These are phyloP conservation scores for Didymella segeticola DNA, from an alignment of 2,329 filamentous ascomycete species.

Conservation along the genomic window DNA sequence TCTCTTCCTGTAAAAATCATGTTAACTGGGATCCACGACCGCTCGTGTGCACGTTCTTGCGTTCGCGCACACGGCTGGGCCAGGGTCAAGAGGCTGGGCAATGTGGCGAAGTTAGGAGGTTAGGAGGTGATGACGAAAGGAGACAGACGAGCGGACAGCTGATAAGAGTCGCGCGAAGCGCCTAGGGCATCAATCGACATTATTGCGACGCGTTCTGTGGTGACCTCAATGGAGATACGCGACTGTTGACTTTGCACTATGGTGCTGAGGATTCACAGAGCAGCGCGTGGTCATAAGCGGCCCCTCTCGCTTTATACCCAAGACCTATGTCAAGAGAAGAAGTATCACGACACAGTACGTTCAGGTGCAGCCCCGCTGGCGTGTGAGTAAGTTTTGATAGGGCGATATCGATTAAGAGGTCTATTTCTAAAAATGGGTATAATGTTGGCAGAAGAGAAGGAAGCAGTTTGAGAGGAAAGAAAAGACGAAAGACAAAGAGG, in stretches of 20 bases:
- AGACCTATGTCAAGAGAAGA: background rate
- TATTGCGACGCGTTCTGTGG: background rate
- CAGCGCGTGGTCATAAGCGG: background rate
- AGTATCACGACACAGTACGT: background rate
- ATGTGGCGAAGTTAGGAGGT: conserved; percentile 6
- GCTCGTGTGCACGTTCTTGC: conserved; percentile 1
- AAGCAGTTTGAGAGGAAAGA: background rate
- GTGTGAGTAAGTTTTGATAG: no score
- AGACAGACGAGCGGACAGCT: background rate
- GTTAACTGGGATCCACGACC: conserved; percentile 7
- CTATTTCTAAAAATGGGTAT: background rate
- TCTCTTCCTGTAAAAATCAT: conserved; percentile 1
- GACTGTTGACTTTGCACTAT: background rate
- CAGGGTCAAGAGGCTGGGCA: conserved; percentile 6
- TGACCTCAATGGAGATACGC: background rate
- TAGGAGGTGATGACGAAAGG: background rate
- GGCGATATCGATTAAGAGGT: background rate
- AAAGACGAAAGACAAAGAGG: background rate
- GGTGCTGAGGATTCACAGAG: background rate
- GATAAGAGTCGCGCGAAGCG: background rate
- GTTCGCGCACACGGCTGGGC: conserved; percentile 3
- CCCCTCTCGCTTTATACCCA: background rate
- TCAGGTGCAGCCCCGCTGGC: background rate
- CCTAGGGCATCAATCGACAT: background rate
- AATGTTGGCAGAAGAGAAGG: background rate